These are phyloP conservation scores for Diospyros lotus DNA, from an alignment of 148 eudicot species.

Conservation along the genomic window DNA sequence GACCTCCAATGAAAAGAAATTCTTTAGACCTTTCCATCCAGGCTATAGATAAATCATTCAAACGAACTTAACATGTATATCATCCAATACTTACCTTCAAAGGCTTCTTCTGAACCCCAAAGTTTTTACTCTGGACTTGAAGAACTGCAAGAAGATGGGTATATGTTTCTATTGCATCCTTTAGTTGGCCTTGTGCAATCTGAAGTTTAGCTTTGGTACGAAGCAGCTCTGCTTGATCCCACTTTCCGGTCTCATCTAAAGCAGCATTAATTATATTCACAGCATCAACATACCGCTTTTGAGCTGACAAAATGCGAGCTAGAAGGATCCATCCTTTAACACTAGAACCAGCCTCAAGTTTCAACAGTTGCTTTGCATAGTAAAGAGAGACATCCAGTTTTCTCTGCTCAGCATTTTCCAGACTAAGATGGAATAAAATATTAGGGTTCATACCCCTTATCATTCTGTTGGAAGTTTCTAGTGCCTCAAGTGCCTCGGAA, in stretches of 20 bases:
- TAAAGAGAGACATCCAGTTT: slow-evolving; percentile 76
- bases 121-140: slow-evolving; percentile 66
- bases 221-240: slow-evolving; percentile 79
- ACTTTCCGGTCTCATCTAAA: slow-evolving; percentile 77
- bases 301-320: slow-evolving; percentile 77
- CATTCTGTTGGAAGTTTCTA: slow-evolving; percentile 47
- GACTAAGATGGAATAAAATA: slow-evolving; percentile 51
- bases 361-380: slow-evolving; percentile 58
- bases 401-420: slow-evolving; percentile 90
- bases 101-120: slow-evolving; percentile 39
- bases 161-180: slow-evolving; percentile 63
- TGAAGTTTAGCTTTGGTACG: slow-evolving; percentile 80
- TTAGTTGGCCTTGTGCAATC: slow-evolving; percentile 57
- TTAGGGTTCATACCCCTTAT: slow-evolving; percentile 32
- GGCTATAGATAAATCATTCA: neutral
- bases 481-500: slow-evolving; percentile 50
- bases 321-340: slow-evolving; percentile 74
- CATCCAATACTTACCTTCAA: slow-evolving; percentile 36
- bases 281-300: slow-evolving; percentile 60
- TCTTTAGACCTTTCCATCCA: neutral
- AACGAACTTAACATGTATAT: slow-evolving; percentile 1
- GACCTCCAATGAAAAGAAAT: neutral
- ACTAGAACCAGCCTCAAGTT: slow-evolving; percentile 60
- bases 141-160: slow-evolving; percentile 75
- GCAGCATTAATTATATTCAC: slow-evolving; percentile 67